A percentile compares a stretch with the other conserved stretches of the same genome.
Evolutionary conservation across 2,329 filamentous ascomycete genomes (phyloP).

Genomic region (Zarea fungicola): DNA sequence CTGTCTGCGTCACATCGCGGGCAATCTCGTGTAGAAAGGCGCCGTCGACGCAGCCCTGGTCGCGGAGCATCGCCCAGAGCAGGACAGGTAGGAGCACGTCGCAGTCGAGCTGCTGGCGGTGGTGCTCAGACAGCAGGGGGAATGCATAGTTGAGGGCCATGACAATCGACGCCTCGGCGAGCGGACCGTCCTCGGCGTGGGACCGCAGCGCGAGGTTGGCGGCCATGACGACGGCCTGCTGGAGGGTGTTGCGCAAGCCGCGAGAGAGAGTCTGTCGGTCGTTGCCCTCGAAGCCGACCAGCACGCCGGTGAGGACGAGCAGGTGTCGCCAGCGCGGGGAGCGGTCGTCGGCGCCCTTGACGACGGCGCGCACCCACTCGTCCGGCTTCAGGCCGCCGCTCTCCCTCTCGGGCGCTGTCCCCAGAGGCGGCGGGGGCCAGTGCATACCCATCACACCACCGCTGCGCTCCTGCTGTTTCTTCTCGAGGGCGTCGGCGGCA

Average conservation of each 20-base stretch:
- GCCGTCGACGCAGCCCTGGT: conserved; percentile 69
- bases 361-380: conserved; percentile 52
- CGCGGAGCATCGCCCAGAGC: conserved; percentile 61
- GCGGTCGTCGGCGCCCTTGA: conserved; percentile 52
- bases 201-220: conserved; percentile 67
- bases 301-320: conserved; percentile 70
- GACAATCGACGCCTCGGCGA: conserved; percentile 50
- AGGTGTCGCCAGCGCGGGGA: conserved; percentile 76
- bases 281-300: conserved; percentile 68
- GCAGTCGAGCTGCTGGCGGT: conserved; percentile 57
- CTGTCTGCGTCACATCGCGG: conserved; percentile 54
- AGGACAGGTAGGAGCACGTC: conserved; percentile 66
- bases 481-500: conserved; percentile 34
- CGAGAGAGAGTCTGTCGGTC: conserved; percentile 59
- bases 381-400: conserved; percentile 44
- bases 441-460: too few species aligned
- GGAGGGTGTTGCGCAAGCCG: conserved; percentile 60
- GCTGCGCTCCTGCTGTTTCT: conserved; percentile 15
- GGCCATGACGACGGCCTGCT: conserved; percentile 68
- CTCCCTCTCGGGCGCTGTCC: conserved; percentile 20
- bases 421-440: conserved; percentile 17
- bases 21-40: conserved; percentile 69
- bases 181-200: conserved; percentile 32
- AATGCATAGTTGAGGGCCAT: conserved; percentile 75
- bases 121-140: conserved; percentile 58